Conservation (phyloP, 2,329 filamentous ascomycete genomes). For the Colletotrichum noveboracense region DNA sequence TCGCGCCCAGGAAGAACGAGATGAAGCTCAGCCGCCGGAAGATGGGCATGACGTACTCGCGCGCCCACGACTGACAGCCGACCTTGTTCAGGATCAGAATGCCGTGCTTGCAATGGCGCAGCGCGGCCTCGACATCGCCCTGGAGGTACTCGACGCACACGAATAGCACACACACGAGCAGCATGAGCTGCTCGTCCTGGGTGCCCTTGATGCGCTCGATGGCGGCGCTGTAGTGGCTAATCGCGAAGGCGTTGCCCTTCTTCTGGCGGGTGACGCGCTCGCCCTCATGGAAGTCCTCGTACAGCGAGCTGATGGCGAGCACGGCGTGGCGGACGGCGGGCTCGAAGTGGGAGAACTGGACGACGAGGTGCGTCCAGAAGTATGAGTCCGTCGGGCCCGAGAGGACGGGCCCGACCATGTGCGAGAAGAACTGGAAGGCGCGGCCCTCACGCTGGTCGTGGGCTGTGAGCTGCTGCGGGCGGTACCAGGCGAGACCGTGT, state of each 20-base stretch:
- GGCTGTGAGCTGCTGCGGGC: conserved; percentile 16
- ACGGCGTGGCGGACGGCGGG: conserved; percentile 54
- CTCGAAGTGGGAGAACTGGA: conserved; percentile 50
- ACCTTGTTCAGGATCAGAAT: conserved; percentile 10
- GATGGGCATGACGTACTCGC: conserved; percentile 34
- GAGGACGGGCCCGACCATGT: conserved; percentile 12
- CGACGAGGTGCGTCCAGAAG: conserved; percentile 51
- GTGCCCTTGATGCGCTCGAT: conserved; percentile 29
- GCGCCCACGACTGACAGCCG: conserved; percentile 36
- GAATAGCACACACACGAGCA: conserved; percentile 55
- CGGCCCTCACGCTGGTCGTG: conserved; percentile 24
- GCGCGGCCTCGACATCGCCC: conserved; percentile 45
- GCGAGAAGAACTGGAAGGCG: conserved; percentile 20
- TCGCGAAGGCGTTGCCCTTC: conserved; percentile 11
- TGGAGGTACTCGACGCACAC: conserved; percentile 60
- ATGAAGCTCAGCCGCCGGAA: conserved; percentile 5
- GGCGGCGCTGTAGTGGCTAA: conserved; percentile 34
- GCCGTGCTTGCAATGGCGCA: conserved; percentile 10
- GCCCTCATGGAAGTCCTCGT: conserved; percentile 35
- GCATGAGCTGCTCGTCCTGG: conserved; percentile 27
- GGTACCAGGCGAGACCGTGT: conserved; percentile 18
- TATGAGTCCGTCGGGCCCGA: conserved; percentile 21
- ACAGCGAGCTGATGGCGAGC: conserved; percentile 52
- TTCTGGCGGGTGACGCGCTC: conserved; percentile 10
- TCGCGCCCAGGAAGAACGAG: conserved; percentile 8